These are phyloP conservation scores for Hamigera avellanea DNA, from an alignment of 495 filamentous ascomycete species.

Conservation along the genomic window DNA sequence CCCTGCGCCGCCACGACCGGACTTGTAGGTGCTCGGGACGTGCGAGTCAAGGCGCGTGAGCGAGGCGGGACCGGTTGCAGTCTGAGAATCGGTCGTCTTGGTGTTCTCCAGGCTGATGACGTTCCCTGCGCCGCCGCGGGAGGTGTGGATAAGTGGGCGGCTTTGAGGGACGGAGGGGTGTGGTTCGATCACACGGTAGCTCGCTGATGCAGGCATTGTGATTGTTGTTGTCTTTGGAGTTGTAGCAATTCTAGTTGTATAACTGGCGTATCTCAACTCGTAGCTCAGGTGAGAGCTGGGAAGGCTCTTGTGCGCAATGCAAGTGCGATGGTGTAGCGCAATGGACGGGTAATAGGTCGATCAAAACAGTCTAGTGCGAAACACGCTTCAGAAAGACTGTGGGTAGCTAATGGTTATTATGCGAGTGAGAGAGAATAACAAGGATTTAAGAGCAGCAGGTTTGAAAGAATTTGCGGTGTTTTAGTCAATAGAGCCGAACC, in stretches of 20 bases:
- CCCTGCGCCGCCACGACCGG: constrained; percentile 82
- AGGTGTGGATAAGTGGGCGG: constrained; percentile 55
- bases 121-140: constrained; percentile 85
- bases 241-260: not conserved
- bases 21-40: constrained; percentile 44
- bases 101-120: constrained; percentile 56
- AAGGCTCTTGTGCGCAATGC: not conserved
- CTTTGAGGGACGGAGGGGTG: constrained; percentile 58
- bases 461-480: not conserved
- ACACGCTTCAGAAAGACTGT: not conserved
- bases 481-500: not conserved
- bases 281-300: not conserved
- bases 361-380: no score
- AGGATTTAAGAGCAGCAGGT: no score
- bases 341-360: constrained; percentile 5
- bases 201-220: constrained; percentile 19
- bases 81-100: constrained; percentile 38
- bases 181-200: constrained; percentile 68
- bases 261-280: not conserved
- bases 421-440: not conserved
- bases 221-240: constrained; percentile 5
- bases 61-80: constrained; percentile 45
- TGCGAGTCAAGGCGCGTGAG: constrained; percentile 31
- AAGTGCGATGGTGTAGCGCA: not conserved
- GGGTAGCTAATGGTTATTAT: not conserved